Percentiles rank a stretch among this genome's conserved stretches.
Evolutionary conservation across 148 eudicot species (phyloP).

Genomic region (Rhododendron henanense): DNA sequence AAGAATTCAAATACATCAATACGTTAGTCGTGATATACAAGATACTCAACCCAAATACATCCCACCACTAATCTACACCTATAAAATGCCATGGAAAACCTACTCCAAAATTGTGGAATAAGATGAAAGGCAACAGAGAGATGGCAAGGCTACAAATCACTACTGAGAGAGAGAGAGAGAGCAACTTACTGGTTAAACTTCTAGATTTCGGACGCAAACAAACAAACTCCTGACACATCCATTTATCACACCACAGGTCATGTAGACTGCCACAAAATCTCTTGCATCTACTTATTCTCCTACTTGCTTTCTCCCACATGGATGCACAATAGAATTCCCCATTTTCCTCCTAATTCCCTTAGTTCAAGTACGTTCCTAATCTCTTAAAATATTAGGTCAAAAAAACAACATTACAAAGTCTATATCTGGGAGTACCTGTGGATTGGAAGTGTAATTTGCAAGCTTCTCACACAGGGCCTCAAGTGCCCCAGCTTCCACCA

Average conservation of each 20-base stretch:
- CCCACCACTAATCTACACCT: neutral
- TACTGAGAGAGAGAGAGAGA: too few relatives aligned
- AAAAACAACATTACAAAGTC: slow-evolving; percentile 5
- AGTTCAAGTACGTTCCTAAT: neutral
- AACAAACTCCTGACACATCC: neutral
- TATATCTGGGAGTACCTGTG: slow-evolving; percentile 41
- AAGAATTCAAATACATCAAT: neutral
- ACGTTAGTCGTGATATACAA: neutral
- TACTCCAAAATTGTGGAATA: neutral
- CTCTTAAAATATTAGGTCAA: neutral
- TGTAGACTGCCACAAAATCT: slow-evolving; percentile 4
- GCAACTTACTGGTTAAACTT: neutral
- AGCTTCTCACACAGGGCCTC: slow-evolving; percentile 70
- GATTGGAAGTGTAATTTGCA: slow-evolving; percentile 43
- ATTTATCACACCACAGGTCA: neutral
- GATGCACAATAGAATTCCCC: neutral
- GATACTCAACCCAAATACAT: neutral
- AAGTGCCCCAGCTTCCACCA: slow-evolving; percentile 78
- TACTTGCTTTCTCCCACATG: neutral
- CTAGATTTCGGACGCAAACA: neutral
- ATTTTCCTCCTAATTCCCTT: neutral
- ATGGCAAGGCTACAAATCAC: neutral
- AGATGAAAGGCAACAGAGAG: neutral
- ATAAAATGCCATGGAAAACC: neutral
- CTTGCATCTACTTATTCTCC: neutral